Evolutionary conservation across 352 stramenopile genomes (phyloP), one percentile per base, ranked within the genome.

Genomic region (Phytopythium litorale): DNA sequence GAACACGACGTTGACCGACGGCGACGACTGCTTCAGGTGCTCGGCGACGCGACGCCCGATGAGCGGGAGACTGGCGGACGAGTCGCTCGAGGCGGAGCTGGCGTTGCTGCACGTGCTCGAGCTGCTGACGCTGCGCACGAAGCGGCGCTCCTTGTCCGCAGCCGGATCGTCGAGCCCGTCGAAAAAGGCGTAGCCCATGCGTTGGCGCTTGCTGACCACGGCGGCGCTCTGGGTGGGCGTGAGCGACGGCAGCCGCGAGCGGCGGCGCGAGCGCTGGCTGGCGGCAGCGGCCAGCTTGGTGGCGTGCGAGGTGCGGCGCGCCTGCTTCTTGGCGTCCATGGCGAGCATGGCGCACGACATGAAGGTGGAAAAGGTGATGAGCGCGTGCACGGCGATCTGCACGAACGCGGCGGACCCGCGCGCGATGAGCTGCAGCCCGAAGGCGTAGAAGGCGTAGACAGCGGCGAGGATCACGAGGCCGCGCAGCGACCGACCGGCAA

Each of bases 351-450:
- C 60, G 38, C 72, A 73, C 4, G 72, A 73, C 40, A 68, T 71
- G 53, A 82, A 87, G 30, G 78, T 87, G 56, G 78, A 76, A 38
- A 81, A 81, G 40, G 60, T 82, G 62, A 87, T 77, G 48, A 85
- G 58, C 19, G 60, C 57, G 46, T 76, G 81, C 40, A 75, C 65
- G 4, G 65, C 64, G 25, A 59, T 60, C n/a, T 82, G 58, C 33
- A 72, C 66, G 42, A 76, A 52, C 55, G 71, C 25, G 35, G 46
- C 56, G 19, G 74, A 58, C 19, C 68, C 56, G 42, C 73, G 50
- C 45, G 66, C 54, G 30, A 76, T 48, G 56, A 76, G 28, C 37
- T 72, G 69, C 56, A 71, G 66, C 19, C 64, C 63, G 51, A 76
- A 35, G 12, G 67, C n/a, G 48, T 63, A 79, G 40, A 61, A 66